Conservation (phyloP, 2,329 filamentous ascomycete species). For the Zymoseptoria pseudotritici region DNA sequence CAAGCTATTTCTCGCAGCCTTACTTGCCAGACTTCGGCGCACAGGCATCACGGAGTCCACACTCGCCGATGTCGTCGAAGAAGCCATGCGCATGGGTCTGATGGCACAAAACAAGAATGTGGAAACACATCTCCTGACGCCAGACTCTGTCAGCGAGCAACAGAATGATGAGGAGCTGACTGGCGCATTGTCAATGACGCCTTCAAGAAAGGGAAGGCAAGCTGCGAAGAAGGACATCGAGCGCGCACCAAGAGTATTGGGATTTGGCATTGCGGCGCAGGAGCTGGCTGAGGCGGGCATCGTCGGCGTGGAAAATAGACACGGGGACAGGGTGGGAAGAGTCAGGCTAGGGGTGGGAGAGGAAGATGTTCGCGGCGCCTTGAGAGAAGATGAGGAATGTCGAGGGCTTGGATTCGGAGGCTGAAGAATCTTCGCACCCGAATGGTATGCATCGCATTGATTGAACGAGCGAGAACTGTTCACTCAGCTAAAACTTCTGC, state of each 20-base stretch:
- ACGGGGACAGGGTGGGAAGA: slow-evolving; percentile 79
- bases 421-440: slow-evolving; percentile 6
- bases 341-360: slow-evolving; percentile 79
- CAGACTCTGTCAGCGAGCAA: slow-evolving; percentile 26
- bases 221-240: slow-evolving; percentile 27
- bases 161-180: slow-evolving; percentile 17
- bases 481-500: slow-evolving; percentile 52
- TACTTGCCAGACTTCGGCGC: slow-evolving; percentile 69
- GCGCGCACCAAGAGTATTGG: slow-evolving; percentile 44
- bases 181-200: slow-evolving; percentile 25
- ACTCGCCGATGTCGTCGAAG: slow-evolving; percentile 81
- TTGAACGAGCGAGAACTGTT: background rate
- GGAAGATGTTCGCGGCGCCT: slow-evolving; percentile 81
- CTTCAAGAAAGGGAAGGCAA: slow-evolving; percentile 27
- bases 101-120: slow-evolving; percentile 54
- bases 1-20: slow-evolving; percentile 77
- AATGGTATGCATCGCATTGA: background rate
- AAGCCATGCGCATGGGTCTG: slow-evolving; percentile 63
- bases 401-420: slow-evolving; percentile 62
- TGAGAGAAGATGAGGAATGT: slow-evolving; percentile 81
- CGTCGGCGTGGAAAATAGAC: slow-evolving; percentile 68
- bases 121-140: slow-evolving; percentile 51
- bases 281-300: slow-evolving; percentile 84
- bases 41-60: slow-evolving; percentile 83
- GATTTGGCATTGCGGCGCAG: slow-evolving; percentile 65